phyloP scores from a whole-genome alignment of 108 stramenopile genomes.

The Cyclotella choctawhatcheeana region DNA sequence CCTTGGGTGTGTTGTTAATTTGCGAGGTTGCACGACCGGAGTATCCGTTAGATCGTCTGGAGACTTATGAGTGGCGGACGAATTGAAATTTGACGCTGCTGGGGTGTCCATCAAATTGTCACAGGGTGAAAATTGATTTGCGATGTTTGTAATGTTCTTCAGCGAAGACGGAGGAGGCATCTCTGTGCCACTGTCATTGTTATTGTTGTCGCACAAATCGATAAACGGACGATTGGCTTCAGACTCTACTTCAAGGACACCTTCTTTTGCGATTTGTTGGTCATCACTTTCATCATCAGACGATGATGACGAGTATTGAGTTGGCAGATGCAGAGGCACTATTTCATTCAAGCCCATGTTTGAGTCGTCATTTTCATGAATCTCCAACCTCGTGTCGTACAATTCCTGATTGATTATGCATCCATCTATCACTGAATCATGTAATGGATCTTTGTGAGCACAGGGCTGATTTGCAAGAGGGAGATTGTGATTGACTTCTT shows the following conservation, averaged over 20 bases:
- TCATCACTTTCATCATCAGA: background rate
- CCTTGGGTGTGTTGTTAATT: background rate
- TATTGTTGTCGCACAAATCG: background rate
- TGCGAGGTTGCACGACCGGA: conserved; percentile 9
- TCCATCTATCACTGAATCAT: too few relatives aligned
- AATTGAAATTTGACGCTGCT: conserved; percentile 3
- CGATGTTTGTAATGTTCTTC: conserved; percentile 7
- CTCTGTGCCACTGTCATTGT: conserved; percentile 1
- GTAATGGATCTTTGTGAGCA: too few relatives aligned
- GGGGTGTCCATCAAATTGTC: conserved; percentile 4
- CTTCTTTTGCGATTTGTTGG: background rate
- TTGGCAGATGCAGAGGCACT: conserved; percentile 37
- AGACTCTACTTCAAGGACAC: too few relatives aligned
- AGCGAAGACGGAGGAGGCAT: background rate
- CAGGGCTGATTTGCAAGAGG: too few relatives aligned
- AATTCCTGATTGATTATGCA: background rate
- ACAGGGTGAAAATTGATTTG: background rate
- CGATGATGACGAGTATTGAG: conserved; percentile 57
- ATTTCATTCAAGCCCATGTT: background rate
- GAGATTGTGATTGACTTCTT: too few relatives aligned
- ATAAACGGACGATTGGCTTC: background rate
- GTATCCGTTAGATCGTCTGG: conserved; percentile 20
- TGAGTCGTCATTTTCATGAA: background rate
- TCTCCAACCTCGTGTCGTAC: background rate
- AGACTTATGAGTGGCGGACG: background rate